Evolutionary conservation across 1,139 yeast genomes (phyloP).

Genomic region (Saccharomyces hybrid): DNA sequence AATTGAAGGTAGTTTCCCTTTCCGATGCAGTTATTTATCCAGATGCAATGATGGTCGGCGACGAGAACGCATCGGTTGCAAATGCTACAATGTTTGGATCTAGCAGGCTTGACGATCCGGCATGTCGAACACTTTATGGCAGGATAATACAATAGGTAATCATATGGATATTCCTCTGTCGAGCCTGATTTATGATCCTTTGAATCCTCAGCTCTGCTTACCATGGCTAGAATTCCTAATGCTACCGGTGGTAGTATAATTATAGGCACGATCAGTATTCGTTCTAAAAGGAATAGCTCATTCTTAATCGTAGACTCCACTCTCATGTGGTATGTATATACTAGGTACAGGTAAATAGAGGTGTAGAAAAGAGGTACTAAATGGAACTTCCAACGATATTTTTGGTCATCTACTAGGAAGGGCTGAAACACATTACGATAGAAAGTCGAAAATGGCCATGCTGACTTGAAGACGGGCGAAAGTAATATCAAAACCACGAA

Average conservation of each 20-base stretch:
- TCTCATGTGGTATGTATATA: conserved; percentile 12
- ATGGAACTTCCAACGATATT: conserved; percentile 25
- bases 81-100: conserved; percentile 80
- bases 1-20: conserved; percentile 68
- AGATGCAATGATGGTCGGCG: conserved; percentile 90
- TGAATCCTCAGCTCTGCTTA: conserved; percentile 15
- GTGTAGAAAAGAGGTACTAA: conserved; percentile 25
- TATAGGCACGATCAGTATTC: conserved; percentile 16
- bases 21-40: conserved; percentile 91
- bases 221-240: conserved; percentile 18
- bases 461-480: conserved; percentile 21
- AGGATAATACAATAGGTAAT: conserved; percentile 52
- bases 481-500: conserved; percentile 8
- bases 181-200: conserved; percentile 3
- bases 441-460: conserved; percentile 20
- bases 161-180: conserved; percentile 36
- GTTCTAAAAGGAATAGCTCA: conserved; percentile 15
- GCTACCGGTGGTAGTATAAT: conserved; percentile 14
- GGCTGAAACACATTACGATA: conserved; percentile 23
- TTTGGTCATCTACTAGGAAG: conserved; percentile 17
- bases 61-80: conserved; percentile 62
- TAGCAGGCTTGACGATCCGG: conserved; percentile 60
- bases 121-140: conserved; percentile 46
- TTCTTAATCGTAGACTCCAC: conserved; percentile 12
- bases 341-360: conserved; percentile 18